Evolutionary conservation across 495 filamentous ascomycete species (phyloP), one percentile per base, ranked within the genome.

Genomic region (Lineolata rhizophorae): DNA sequence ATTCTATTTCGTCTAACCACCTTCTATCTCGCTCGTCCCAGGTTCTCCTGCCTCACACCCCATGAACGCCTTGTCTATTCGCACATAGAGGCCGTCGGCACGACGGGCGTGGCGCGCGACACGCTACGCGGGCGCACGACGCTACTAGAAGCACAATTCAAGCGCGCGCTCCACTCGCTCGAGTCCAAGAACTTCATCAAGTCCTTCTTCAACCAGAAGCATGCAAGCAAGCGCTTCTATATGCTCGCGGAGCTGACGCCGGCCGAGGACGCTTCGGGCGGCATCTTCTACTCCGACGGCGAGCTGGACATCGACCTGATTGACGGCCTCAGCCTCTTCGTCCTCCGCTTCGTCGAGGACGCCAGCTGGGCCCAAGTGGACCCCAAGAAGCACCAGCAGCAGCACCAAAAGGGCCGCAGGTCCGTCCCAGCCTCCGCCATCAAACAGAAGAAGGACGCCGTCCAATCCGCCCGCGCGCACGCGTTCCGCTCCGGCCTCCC

Each of bases 271-370:
- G 72, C 84, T 13, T 90, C 82, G 0, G 90, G 87, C 25, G 87
- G 90, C 3, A 72, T 79, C 12, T 97, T 84, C 78, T 94, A 82
- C 43, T 83, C 76, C 14, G 77, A 92, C 31, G 76, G 75, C 5
- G 75, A 76, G 24, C 63, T 94, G 2, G 87, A 97, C 48, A 67
- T 73, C 22, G 72, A 75, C 29, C 83, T 97, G 47, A 82, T 95
- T 44, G 65, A 72, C 15, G 62, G 56, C 20, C 57, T 90, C 10
- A 59, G 71, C 19, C 57, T 61, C 2, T 65, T 74, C 32, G 64
- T 92, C 12, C 70, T 77, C 39, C 64, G 67, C 35, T 75, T 69
- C 31, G 72, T 95, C 35, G 67, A 69, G 42, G 57, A 52, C 17
- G 57, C 62, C 37, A 82, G 72, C 38, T 83, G 76, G 41, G 39